These are phyloP conservation scores for Penicillium rolfsii DNA, from an alignment of 2,329 filamentous ascomycete genomes.

Conservation along the genomic window DNA sequence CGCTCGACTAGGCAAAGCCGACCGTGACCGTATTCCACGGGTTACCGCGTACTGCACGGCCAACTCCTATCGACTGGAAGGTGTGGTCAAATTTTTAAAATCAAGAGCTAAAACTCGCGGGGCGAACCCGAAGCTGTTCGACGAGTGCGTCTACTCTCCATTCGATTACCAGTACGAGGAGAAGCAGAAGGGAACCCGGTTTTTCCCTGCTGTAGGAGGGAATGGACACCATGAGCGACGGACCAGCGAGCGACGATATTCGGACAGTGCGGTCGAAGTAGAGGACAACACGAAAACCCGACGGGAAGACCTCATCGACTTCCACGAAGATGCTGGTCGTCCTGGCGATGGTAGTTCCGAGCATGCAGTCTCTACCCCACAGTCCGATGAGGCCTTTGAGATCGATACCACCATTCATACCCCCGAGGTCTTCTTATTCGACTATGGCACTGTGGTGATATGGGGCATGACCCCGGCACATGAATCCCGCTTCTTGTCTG, in stretches of 20 bases:
- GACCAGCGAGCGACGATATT: slow-evolving; percentile 69
- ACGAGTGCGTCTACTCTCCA: slow-evolving; percentile 96
- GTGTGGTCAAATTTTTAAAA: slow-evolving; percentile 87
- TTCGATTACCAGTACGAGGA: slow-evolving; percentile 73
- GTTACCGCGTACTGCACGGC: slow-evolving; percentile 98
- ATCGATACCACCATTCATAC: slow-evolving; percentile 89
- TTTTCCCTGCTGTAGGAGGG: slow-evolving; percentile 30
- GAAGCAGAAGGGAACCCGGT: slow-evolving; percentile 37
- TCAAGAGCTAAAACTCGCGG: slow-evolving; percentile 76
- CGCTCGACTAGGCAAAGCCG: slow-evolving; percentile 88
- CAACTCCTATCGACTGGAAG: slow-evolving; percentile 86
- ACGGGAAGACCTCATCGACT: slow-evolving; percentile 66
- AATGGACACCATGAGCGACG: slow-evolving; percentile 39
- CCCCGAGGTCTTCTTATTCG: slow-evolving; percentile 92
- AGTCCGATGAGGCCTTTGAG: slow-evolving; percentile 58
- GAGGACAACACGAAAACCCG: slow-evolving; percentile 60
- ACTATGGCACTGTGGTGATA: slow-evolving; percentile 96
- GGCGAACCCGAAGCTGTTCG: slow-evolving; percentile 86
- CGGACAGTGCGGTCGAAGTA: slow-evolving; percentile 66
- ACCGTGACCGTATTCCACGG: slow-evolving; percentile 80
- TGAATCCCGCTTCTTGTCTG: slow-evolving; percentile 87
- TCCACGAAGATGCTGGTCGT: slow-evolving; percentile 52
- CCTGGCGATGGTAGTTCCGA: slow-evolving; percentile 29
- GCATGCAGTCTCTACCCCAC: slow-evolving; percentile 29
- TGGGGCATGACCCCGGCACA: slow-evolving; percentile 96